Percentiles rank a stretch among this genome's conserved stretches.
Conservation (phyloP, 2,329 filamentous ascomycete genomes). For the Microsporum audouinii region DNA sequence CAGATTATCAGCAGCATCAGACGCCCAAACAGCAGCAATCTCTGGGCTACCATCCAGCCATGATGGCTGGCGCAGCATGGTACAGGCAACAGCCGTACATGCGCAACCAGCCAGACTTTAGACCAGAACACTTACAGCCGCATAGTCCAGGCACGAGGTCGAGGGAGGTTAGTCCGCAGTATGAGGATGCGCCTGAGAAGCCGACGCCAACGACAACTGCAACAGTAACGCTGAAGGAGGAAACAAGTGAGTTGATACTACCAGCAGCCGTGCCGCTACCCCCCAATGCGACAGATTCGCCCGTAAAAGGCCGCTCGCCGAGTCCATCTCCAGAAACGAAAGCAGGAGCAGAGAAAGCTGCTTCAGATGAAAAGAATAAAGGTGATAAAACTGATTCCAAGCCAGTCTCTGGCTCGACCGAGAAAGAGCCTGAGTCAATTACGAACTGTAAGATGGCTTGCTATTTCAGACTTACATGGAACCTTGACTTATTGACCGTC, state of each 20-base stretch:
- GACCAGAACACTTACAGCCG: constrained; percentile 29
- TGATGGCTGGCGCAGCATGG: constrained; percentile 45
- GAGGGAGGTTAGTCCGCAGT: constrained; percentile 48
- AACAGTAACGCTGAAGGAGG: constrained; percentile 20
- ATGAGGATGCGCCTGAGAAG: constrained; percentile 44
- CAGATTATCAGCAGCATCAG: constrained; percentile 22
- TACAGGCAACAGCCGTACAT: constrained; percentile 41
- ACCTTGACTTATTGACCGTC: constrained; percentile 18
- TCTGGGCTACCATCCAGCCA: constrained; percentile 12
- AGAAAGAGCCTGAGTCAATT: constrained; percentile 17
- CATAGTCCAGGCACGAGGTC: constrained; percentile 39
- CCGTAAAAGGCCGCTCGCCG: constrained; percentile 45
- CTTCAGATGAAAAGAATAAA: background rate
- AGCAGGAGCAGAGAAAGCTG: constrained; percentile 11
- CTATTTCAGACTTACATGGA: background rate
- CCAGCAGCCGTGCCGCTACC: constrained; percentile 49
- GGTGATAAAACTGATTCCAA: background rate
- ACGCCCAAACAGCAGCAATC: constrained; percentile 20
- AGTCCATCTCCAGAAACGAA: constrained; percentile 36
- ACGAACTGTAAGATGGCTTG: constrained; percentile 42
- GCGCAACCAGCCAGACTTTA: constrained; percentile 30
- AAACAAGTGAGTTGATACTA: constrained; percentile 39
- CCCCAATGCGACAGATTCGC: constrained; percentile 40
- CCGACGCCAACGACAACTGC: constrained; percentile 23
- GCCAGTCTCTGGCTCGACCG: background rate